These are phyloP conservation scores for Fusarium bulbicola DNA, from an alignment of 2,329 filamentous ascomycete genomes.

Conservation along the genomic window DNA sequence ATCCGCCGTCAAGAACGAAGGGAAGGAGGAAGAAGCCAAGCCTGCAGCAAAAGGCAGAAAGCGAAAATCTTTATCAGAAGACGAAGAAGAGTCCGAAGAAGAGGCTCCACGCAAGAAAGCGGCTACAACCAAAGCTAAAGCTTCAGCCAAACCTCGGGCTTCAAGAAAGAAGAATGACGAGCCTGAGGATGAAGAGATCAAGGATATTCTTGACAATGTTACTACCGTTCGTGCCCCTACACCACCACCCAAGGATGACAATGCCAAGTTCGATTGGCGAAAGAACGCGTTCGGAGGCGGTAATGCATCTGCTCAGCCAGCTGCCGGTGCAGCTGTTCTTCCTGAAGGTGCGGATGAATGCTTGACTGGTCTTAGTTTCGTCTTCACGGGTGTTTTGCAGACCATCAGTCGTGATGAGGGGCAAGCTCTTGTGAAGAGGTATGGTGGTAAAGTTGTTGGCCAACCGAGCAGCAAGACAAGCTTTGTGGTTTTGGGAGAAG, in stretches of 20 bases:
- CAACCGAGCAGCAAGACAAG: slow-evolving; percentile 92
- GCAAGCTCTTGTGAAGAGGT: slow-evolving; percentile 86
- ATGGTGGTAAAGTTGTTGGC: slow-evolving; percentile 89
- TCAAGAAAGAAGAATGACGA: slow-evolving; percentile 72
- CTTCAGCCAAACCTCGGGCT: slow-evolving; percentile 67
- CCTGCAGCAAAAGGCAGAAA: slow-evolving; percentile 56
- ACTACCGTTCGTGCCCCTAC: slow-evolving; percentile 84
- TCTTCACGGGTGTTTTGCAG: slow-evolving; percentile 90
- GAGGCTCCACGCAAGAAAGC: slow-evolving; percentile 69
- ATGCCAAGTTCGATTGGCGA: slow-evolving; percentile 83
- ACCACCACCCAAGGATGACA: slow-evolving; percentile 76
- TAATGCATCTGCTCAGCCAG: slow-evolving; percentile 68
- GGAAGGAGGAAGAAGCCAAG: slow-evolving; percentile 43
- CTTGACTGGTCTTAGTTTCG: slow-evolving; percentile 87
- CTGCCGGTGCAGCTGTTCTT: slow-evolving; percentile 72
- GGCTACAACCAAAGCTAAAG: slow-evolving; percentile 65
- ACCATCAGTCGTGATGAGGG: slow-evolving; percentile 86
- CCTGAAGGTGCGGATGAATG: slow-evolving; percentile 90
- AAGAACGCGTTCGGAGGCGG: slow-evolving; percentile 66
- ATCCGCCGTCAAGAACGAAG: slow-evolving; percentile 30
- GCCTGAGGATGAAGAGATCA: slow-evolving; percentile 73
- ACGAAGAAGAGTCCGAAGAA: slow-evolving; percentile 66
- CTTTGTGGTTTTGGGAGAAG: slow-evolving; percentile 89
- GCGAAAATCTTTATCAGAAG: slow-evolving; percentile 65
- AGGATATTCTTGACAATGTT: slow-evolving; percentile 89